Conservation (phyloP, 805 yeast genomes). For the Zygosaccharomyces kombuchaensis region DNA sequence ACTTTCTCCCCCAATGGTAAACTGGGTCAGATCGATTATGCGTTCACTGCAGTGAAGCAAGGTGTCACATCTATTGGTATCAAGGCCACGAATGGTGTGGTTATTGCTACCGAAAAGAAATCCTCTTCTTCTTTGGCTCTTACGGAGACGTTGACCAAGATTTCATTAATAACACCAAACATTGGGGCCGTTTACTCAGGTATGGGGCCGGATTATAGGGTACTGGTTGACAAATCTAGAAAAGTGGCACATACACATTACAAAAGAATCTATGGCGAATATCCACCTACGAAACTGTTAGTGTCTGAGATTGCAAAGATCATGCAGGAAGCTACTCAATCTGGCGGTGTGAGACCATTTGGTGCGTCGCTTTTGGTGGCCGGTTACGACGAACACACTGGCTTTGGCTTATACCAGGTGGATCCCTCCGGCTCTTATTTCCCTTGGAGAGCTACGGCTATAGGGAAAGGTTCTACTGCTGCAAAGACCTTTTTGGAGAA, state of each 20-base stretch:
- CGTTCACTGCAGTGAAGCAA: constrained; percentile 93
- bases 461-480: constrained; percentile 92
- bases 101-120: constrained; percentile 94
- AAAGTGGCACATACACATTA: constrained; percentile 89
- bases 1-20: constrained; percentile 99
- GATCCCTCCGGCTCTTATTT: constrained; percentile 97
- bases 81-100: constrained; percentile 91
- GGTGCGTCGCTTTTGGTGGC: constrained; percentile 94
- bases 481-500: constrained; percentile 97
- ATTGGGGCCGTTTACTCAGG: constrained; percentile 97
- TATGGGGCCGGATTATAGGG: constrained; percentile 98
- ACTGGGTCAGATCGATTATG: constrained; percentile 95
- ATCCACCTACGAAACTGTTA: constrained; percentile 92
- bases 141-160: constrained; percentile 69
- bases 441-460: constrained; percentile 99
- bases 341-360: constrained; percentile 98
- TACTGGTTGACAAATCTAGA: constrained; percentile 88
- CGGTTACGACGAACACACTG: constrained; percentile 76
- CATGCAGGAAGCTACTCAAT: constrained; percentile 98
- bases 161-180: constrained; percentile 84
- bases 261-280: constrained; percentile 90
- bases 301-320: constrained; percentile 93
- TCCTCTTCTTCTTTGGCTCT: constrained; percentile 74
- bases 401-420: constrained; percentile 85
- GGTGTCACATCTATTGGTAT: constrained; percentile 97